Evolutionary conservation across 2,329 filamentous ascomycete species (phyloP), one percentile per base, ranked within the genome.

Genomic region (Paracamarosporium sp.): DNA sequence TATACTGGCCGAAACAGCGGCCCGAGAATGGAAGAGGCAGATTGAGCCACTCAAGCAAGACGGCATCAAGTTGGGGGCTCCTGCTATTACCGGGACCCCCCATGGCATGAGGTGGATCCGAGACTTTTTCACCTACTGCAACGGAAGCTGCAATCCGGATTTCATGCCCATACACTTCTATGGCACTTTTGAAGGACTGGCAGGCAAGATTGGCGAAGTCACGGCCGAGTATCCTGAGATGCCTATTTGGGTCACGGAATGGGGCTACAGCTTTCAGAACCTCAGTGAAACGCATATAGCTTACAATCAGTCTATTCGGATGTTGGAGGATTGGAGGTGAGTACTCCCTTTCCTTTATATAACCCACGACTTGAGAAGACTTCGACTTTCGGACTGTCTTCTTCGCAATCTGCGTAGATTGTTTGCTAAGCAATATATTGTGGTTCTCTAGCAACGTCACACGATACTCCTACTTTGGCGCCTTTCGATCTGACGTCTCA

Each of bases 231-330:
- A 79, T 62, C 69, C 68, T 17, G 76, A 86, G 80, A 70, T 76
- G 76, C 81, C 84, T 3, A 85, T 93, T 59, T 94, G 91, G 91
- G 81, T 94, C 11, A 94, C 91, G 25, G 91, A 95, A 76, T 93
- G 89, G 73, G 90, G 88, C 35, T 82, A 83, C 52, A 73, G 79
- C 53, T 75, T 88, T 60, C 80, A 85, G 66, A 78, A 82, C 25
- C 81, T 92, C 15, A 57, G 72, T 1, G 76, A 81, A 0, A 88
- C 88, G 0, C 85, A 92, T 70, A 64, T 71, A 0, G 92, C 91
- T 71, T 93, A 86, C 79, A 92, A 92, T 67, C 81, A 80, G 66
- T 87, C 85, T 2, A 75, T 84, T 52, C 82, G 86, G 43, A 92
- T 87, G 73, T 85, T 94, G 59, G 90, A 94, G 72, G 80, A 82